Evolutionary conservation across 2,329 filamentous ascomycete genomes (phyloP), one percentile per base, ranked within the genome.

Genomic region (Allantophomopsis lycopodina): DNA sequence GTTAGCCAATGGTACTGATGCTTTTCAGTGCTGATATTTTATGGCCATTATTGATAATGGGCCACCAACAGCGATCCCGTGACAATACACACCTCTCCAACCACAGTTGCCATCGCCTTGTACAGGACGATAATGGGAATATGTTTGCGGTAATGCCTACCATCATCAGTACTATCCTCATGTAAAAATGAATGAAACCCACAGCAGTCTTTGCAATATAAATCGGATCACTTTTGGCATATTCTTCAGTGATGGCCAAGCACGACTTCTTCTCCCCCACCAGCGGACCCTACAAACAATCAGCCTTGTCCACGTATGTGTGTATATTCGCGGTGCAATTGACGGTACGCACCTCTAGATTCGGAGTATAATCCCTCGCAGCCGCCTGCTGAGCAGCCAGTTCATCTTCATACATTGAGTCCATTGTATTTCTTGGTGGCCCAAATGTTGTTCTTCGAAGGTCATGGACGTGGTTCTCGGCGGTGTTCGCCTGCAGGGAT

Each of bases 21-120:
- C 23, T 3, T 28, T n/a, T 28, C 23, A 28, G 23, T 10, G 18
- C 10, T 28, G 4, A 28, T 10, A 28, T 28, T 4, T 10, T 10
- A 8, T 28, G 23, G 23, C 11, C 23, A 28, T 28, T 28, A 8
- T 28, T 12, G 11, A 10, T 10, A 12, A n/a, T n/a, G 4, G 11
- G 23, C 5, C 23, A 12, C 8, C 8, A 10, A 5, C 23, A 12
- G 8, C 10, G 11, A 28, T 28, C 23, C 10, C 23, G 23, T 28
- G 23, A 28, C 23, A 36, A 18, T 31, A 64, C 79, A 66, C 70
- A 95, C 89, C 91, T 80, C 89, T 76, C 89, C 91, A 96, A 53
- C 89, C 91, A 62, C 91, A 96, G 57, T 94, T 93, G 43, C 91
- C 91, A 62, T 96, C 89, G 39, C 91, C 89, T 60, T 83, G 79